Evolutionary conservation across 2,329 filamentous ascomycete species (phyloP), one percentile per base, ranked within the genome.

Genomic region (Parastagonospora avenae): DNA sequence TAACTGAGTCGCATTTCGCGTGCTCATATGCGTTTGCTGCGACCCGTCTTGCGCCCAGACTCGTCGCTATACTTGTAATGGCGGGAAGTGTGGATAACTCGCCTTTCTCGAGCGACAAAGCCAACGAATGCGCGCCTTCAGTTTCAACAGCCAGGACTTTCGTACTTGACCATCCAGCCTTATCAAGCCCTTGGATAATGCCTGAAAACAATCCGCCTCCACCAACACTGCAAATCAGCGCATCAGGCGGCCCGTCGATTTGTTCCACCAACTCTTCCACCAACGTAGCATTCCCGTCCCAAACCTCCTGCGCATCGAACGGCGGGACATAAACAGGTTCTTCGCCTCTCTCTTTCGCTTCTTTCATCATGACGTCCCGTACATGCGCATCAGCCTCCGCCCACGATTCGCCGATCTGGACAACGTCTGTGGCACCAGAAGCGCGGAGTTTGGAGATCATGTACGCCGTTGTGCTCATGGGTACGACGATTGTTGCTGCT

Each of bases 181-280:
- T 72, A 60, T 85, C 80, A 12, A 91, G 75, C 2, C 88, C 89
- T 65, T 84, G 78, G 74, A 90, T 83, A 41, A 94, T 74, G 1
- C 91, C 91, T 60, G 85, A 87, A 39, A 94, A 80, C 33, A 94
- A 73, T 0, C 90, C 90, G 2, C 91, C 91, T 4, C 90, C 90
- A 2, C 90, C 90, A 16, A 91, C 88, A 56, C 82, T 88, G 69
- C 89, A 92, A 14, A 92, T 80, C 8, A 94, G 77, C 4, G 80
- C 88, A 64, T 92, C 86, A 2, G 88, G 80, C 11, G 77, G 71
- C 47, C 60, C 12, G 4, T 40, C 45, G 41, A 78, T 52, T 50
- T 79, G 71, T 12, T 68, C 59, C 8, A 64, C 52, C 4, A 79
- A 60, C 64, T 80, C 79, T 28, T 79, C 74, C 29, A 88, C 74